These are phyloP conservation scores for Claviceps purpurea DNA, from an alignment of 2,329 filamentous ascomycete genomes.

Conservation along the genomic window DNA sequence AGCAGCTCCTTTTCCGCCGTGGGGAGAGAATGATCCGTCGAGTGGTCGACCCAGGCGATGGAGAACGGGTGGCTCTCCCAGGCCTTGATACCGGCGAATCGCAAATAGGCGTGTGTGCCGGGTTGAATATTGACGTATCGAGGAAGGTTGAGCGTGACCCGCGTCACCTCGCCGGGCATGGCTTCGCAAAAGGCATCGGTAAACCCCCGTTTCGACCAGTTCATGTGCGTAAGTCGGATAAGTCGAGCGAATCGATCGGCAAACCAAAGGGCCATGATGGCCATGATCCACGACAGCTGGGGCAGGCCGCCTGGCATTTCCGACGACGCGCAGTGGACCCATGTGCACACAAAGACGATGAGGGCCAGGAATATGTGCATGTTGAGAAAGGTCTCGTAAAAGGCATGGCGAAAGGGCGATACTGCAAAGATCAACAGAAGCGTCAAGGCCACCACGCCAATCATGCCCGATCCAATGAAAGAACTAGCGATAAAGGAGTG, in stretches of 20 bases:
- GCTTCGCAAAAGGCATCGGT: conserved; percentile 55
- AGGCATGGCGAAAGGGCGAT: conserved; percentile 78
- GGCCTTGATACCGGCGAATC: conserved; percentile 49
- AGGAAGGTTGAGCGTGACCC: conserved; percentile 57
- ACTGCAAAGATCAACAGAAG: conserved; percentile 57
- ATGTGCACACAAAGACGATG: conserved; percentile 56
- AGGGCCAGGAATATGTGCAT: conserved; percentile 67
- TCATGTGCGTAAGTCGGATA: conserved; percentile 49
- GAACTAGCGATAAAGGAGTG: conserved; percentile 39
- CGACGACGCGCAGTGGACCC: conserved; percentile 62
- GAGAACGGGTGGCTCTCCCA: conserved; percentile 73
- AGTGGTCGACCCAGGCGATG: conserved; percentile 58
- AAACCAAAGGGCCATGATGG: conserved; percentile 64
- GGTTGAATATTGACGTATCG: conserved; percentile 52
- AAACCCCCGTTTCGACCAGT: conserved; percentile 44
- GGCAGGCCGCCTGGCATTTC: conserved; percentile 44
- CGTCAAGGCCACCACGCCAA: conserved; percentile 47
- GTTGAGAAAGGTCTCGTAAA: conserved; percentile 93
- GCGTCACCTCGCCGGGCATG: conserved; percentile 54
- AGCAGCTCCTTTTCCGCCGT: conserved; percentile 28
- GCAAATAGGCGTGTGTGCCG: conserved; percentile 63
- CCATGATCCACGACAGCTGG: conserved; percentile 62
- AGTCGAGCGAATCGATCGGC: conserved; percentile 55
- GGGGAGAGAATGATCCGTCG: conserved; percentile 25
- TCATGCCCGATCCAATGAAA: conserved; percentile 54